A percentile compares a stretch with the other conserved stretches of the same genome.
phyloP scores from a whole-genome alignment of 495 filamentous ascomycete species.

The Parathielavia hyrcaniae region DNA sequence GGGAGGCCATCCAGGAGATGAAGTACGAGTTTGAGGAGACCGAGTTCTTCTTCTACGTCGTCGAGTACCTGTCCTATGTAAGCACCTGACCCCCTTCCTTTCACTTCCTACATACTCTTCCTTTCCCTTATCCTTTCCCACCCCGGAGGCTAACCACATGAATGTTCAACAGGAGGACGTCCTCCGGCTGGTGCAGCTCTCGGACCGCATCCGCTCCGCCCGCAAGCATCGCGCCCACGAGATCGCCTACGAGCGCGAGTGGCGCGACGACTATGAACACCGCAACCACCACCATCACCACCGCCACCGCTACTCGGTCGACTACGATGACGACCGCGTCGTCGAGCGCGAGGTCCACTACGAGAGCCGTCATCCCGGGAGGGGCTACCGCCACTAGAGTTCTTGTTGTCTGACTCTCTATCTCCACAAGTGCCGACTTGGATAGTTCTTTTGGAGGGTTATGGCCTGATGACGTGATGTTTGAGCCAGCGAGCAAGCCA shows the following conservation, averaged over 20 bases:
- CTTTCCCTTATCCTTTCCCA: neutral
- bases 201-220: conserved; percentile 71
- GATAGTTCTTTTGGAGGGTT: neutral
- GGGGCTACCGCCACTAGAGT: conserved; percentile 17
- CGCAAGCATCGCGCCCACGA: conserved; percentile 73
- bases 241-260: conserved; percentile 72
- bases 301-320: conserved; percentile 30
- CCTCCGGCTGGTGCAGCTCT: conserved; percentile 68
- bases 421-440: no score
- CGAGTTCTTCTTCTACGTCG: conserved; percentile 81
- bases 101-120: neutral
- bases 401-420: no score
- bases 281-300: conserved; percentile 30
- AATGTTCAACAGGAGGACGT: conserved; percentile 71
- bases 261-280: conserved; percentile 55
- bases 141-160: neutral
- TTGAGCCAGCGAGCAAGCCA: neutral
- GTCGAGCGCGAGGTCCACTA: conserved; percentile 55
- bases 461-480: neutral
- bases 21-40: conserved; percentile 94
- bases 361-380: conserved; percentile 36
- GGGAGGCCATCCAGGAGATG: conserved; percentile 76
- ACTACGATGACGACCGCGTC: conserved; percentile 51
- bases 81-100: conserved; percentile 34
- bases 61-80: conserved; percentile 84